phyloP scores from a whole-genome alignment of 148 eudicot genomes.

The Spergularia bocconei region DNA sequence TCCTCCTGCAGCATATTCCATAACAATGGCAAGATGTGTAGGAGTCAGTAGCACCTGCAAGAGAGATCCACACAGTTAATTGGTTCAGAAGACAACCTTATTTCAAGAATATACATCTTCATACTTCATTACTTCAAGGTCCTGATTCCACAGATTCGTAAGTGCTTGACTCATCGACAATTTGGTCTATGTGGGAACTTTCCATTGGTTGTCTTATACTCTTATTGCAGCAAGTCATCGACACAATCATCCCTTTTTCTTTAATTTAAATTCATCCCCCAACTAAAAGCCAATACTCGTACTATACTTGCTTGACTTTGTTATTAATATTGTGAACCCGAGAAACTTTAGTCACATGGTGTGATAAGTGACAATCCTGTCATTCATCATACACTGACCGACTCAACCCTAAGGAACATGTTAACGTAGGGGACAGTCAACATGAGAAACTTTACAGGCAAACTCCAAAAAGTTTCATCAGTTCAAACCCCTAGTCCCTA shows the following conservation, averaged over 20 bases:
- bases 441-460: not conserved
- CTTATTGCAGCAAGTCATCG: not conserved
- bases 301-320: too few species aligned
- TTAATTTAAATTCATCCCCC: too few species aligned
- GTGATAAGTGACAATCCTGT: not conserved
- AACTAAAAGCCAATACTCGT: too few species aligned
- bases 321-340: not conserved
- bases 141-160: not conserved
- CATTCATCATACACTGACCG: not conserved
- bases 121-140: not conserved
- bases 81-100: not conserved
- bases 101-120: not conserved
- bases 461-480: not conserved
- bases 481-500: not conserved
- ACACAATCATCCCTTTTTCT: not conserved
- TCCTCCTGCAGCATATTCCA: slow-evolving; percentile 96
- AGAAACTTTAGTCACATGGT: not conserved
- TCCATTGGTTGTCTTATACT: not conserved
- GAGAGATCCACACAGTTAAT: slow-evolving; percentile 4
- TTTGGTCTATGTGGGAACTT: not conserved
- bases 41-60: slow-evolving; percentile 75
- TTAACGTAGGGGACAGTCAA: not conserved
- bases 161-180: not conserved
- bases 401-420: not conserved
- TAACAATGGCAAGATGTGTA: slow-evolving; percentile 90